Percentiles rank a stretch among this genome's conserved stretches.
Conservation (phyloP, 2,329 filamentous ascomycete genomes). For the Calycina marina region DNA sequence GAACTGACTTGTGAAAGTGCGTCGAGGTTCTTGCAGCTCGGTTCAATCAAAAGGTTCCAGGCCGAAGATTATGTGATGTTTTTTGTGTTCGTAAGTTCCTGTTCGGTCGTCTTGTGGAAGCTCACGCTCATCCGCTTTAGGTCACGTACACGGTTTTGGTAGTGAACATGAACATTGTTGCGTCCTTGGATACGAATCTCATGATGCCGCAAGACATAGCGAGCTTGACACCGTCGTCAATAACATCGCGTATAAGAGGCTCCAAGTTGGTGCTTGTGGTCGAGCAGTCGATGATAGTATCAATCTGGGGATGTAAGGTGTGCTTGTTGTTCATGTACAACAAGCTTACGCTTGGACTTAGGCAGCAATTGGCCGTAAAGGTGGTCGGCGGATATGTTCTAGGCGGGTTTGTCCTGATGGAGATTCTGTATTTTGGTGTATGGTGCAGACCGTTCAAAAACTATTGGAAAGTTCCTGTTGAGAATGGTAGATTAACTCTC, state of each 20-base stretch:
- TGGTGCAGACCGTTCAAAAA: slow-evolving; percentile 41
- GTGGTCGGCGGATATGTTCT: slow-evolving; percentile 32
- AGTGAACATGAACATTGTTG: slow-evolving; percentile 38
- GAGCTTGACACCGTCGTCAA: slow-evolving; percentile 28
- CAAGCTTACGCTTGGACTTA: slow-evolving; percentile 36
- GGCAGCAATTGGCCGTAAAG: slow-evolving; percentile 33
- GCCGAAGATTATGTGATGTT: slow-evolving; percentile 41
- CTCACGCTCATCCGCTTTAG: slow-evolving; percentile 17
- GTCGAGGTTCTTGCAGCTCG: slow-evolving; percentile 27
- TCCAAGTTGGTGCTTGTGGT: slow-evolving; percentile 49
- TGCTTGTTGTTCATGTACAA: slow-evolving; percentile 43
- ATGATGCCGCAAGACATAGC: slow-evolving; percentile 33
- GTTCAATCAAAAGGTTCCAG: slow-evolving; percentile 35
- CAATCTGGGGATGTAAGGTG: slow-evolving; percentile 40
- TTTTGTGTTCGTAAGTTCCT: slow-evolving; percentile 31
- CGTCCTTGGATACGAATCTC: slow-evolving; percentile 42
- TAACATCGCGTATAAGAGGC: slow-evolving; percentile 24
- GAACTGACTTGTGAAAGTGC: slow-evolving; percentile 14
- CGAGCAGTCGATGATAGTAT: slow-evolving; percentile 46
- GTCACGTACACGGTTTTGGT: slow-evolving; percentile 38
- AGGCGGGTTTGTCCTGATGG: slow-evolving; percentile 33
- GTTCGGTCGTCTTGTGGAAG: neutral
- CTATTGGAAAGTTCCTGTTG: slow-evolving; percentile 42
- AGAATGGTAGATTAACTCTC: slow-evolving; percentile 26
- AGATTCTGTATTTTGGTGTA: slow-evolving; percentile 33